Evolutionary conservation across 176 grass and related monocot genomes (phyloP), one percentile per base, ranked within the genome.

Genomic region (Ensete glaucum): DNA sequence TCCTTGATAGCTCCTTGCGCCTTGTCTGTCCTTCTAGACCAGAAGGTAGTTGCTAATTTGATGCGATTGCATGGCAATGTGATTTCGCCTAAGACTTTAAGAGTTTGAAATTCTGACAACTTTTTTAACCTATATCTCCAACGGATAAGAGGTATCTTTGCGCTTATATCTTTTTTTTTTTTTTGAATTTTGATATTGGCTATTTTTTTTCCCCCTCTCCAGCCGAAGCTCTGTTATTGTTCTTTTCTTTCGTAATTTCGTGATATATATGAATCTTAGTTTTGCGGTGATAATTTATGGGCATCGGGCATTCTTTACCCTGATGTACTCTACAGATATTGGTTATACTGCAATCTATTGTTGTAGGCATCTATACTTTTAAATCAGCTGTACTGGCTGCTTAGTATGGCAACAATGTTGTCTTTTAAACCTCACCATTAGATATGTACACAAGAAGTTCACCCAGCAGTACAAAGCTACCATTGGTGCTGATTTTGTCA

Each of bases 391-490:
- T 23, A 23, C 24, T 25, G 24, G 24, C 24, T 25, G 24, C 24
- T 25, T 25, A 25, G 24, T 80, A 21, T 62, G 50, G 26, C 2
- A 0, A 25, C 51, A 9, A 9, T 68, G 72, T 8, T 56, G 21
- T 83, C 75, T 79, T 34, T 60, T 72, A 86, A 66, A 88, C 75
- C 81, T 59, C 43, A 52, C 52, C 11, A 53, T 58, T 83, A 99
- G 90, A 87, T 99, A 99, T 19, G 95, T 94, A 65, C 81, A 85
- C 77, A 99, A 99, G 64, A 99, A 99, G 77, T 99, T 99, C 70
- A 94, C 86, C 50, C 95, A 99, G 77, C 95, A 94, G 69, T 94
- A 99, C 62, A 99, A 99, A 78, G 95, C 95, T 9, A 99, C 95
- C 0, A 99, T 99, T 63, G 95, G 95, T 57, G 95, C 95, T 22